phyloP scores from a whole-genome alignment of 106 monocot genomes.

The Dioscorea alata region DNA sequence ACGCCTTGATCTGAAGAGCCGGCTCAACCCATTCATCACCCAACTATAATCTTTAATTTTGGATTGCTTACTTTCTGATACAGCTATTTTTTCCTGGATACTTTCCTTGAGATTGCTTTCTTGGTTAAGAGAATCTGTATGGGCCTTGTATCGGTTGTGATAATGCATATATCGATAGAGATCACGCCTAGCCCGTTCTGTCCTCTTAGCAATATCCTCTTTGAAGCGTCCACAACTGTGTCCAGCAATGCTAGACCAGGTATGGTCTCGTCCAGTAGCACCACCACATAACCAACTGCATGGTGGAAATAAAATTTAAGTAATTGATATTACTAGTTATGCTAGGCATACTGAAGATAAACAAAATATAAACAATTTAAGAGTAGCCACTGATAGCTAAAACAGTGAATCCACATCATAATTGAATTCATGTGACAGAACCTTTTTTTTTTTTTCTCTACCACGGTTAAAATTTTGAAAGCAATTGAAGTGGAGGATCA shows the following conservation, averaged over 20 bases:
- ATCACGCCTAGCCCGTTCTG: slow-evolving; percentile 64
- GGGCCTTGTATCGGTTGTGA: slow-evolving; percentile 85
- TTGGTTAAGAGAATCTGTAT: slow-evolving; percentile 75
- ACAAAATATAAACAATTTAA: too few relatives aligned
- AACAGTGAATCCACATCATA: too few relatives aligned
- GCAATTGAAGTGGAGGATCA: too few relatives aligned
- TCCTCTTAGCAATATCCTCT: slow-evolving; percentile 43
- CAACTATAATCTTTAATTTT: slow-evolving; percentile 75
- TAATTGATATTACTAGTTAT: too few relatives aligned
- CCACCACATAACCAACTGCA: slow-evolving; percentile 91
- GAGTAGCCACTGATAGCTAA: too few relatives aligned
- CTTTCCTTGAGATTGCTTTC: slow-evolving; percentile 70
- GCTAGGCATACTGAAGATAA: too few relatives aligned
- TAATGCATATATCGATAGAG: slow-evolving; percentile 85
- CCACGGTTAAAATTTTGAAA: too few relatives aligned
- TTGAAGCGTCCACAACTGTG: slow-evolving; percentile 91
- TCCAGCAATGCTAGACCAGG: slow-evolving; percentile 73
- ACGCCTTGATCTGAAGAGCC: slow-evolving; percentile 77
- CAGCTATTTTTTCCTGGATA: slow-evolving; percentile 58
- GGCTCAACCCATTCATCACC: slow-evolving; percentile 62
- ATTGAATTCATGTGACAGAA: too few relatives aligned
- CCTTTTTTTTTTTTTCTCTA: too few relatives aligned
- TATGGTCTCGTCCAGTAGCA: slow-evolving; percentile 83
- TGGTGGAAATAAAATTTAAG: background rate
- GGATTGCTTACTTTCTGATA: slow-evolving; percentile 60